Conservation (phyloP, 345 rosid species). For the Eucalyptus pauciflora region DNA sequence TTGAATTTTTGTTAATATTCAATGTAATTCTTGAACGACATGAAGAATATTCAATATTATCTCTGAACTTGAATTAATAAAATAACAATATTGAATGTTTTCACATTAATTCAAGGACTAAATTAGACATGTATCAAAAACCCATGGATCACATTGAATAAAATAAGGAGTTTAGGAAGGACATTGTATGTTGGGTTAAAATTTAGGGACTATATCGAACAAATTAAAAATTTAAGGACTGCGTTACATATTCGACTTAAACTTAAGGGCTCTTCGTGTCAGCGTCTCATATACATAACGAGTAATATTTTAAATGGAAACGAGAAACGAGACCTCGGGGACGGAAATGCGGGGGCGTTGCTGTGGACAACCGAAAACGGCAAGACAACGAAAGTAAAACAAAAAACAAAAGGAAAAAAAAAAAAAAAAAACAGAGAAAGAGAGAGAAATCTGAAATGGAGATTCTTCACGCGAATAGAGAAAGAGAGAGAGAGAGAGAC, state of each 20-base stretch:
- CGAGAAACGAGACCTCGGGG: background rate
- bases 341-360: background rate
- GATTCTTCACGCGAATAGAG: background rate
- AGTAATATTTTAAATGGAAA: background rate
- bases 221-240: no score
- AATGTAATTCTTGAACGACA: fast-evolving
- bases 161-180: fast-evolving
- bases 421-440: background rate
- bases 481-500: background rate
- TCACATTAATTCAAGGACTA: no score
- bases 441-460: background rate
- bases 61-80: no score
- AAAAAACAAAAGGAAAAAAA: background rate
- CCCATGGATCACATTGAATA: fast-evolving
- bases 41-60: no score
- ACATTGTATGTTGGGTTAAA: fast-evolving
- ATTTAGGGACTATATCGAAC: fast-evolving
- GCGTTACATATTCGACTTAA: fast-evolving
- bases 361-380: background rate
- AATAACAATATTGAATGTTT: fast-evolving
- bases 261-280: background rate
- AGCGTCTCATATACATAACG: no score
- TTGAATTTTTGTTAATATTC: fast-evolving
- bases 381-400: background rate
- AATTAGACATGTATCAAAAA: fast-evolving